These are phyloP conservation scores for Saxophila tyrrhenica DNA, from an alignment of 495 filamentous ascomycete species.

Conservation along the genomic window DNA sequence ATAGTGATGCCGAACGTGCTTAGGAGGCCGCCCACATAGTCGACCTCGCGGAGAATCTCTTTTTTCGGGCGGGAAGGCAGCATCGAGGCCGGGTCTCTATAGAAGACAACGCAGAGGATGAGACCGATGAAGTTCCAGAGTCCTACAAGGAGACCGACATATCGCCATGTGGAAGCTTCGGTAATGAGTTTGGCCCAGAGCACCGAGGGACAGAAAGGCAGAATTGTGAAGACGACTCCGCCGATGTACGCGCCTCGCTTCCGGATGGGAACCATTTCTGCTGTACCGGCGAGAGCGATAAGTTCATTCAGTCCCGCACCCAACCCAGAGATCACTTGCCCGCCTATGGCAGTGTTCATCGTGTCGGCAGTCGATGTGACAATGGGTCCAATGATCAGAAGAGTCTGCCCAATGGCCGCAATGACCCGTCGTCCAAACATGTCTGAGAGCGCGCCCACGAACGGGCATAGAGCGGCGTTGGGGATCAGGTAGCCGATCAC, in stretches of 20 bases:
- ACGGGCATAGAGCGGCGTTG: conserved; percentile 58
- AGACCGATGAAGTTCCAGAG: conserved; percentile 53
- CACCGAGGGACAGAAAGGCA: conserved; percentile 59
- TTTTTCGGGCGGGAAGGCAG: conserved; percentile 35
- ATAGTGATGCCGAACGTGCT: conserved; percentile 46
- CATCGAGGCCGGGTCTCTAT: conserved; percentile 49
- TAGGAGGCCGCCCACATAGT: conserved; percentile 56
- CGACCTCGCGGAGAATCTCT: conserved; percentile 46
- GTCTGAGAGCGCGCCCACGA: conserved; percentile 62
- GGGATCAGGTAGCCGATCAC: conserved; percentile 57
- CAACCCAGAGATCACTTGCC: conserved; percentile 50
- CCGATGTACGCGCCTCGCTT: conserved; percentile 62
- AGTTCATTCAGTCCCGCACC: conserved; percentile 56
- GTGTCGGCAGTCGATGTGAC: conserved; percentile 50
- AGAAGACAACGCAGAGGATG: conserved; percentile 50
- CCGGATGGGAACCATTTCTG: conserved; percentile 59
- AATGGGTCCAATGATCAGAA: conserved; percentile 54
- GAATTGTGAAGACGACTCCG: conserved; percentile 53
- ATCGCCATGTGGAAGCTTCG: conserved; percentile 44
- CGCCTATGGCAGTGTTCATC: conserved; percentile 50
- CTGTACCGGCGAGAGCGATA: conserved; percentile 53
- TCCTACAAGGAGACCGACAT: conserved; percentile 50
- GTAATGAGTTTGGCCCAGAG: conserved; percentile 62
- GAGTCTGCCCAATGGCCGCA: conserved; percentile 46
- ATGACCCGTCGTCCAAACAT: conserved; percentile 58